phyloP scores from a whole-genome alignment of 2,329 filamentous ascomycete genomes.

The Trichoderma sp. region DNA sequence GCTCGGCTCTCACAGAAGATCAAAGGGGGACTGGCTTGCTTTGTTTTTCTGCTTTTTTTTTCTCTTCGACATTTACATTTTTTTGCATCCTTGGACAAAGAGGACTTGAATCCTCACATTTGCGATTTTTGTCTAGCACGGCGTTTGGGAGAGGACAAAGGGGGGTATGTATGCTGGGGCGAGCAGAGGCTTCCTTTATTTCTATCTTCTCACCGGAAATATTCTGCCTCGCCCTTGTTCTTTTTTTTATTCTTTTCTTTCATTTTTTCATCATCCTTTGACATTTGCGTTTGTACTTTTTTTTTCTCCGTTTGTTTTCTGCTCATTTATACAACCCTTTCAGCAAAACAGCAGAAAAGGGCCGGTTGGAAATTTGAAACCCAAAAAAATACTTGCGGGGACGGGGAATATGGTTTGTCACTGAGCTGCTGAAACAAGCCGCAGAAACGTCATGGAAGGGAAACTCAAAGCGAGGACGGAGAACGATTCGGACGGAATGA shows the following conservation, averaged over 20 bases:
- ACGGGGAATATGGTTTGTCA: not conserved
- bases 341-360: not conserved
- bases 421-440: not conserved
- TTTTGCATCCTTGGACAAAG: conserved; percentile 21
- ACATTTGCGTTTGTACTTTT: not conserved
- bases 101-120: conserved; percentile 4
- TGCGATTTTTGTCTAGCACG: conserved; percentile 31
- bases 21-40: not conserved
- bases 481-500: not conserved
- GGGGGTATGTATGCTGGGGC: conserved; percentile 1
- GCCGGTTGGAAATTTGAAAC: conserved; percentile 8
- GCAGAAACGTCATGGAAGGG: not conserved
- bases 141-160: conserved; percentile 31
- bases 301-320: not conserved
- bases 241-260: not conserved
- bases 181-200: conserved; percentile 20
- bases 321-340: not conserved
- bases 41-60: conserved; percentile 10
- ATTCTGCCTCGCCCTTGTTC: not conserved
- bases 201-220: not conserved
- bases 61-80: not conserved
- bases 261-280: not conserved
- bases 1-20: conserved; percentile 10
- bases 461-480: not conserved
- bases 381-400: conserved; percentile 5